phyloP scores from a whole-genome alignment of 306 rosid genomes.

The Dalbergia cochinchinensis region DNA sequence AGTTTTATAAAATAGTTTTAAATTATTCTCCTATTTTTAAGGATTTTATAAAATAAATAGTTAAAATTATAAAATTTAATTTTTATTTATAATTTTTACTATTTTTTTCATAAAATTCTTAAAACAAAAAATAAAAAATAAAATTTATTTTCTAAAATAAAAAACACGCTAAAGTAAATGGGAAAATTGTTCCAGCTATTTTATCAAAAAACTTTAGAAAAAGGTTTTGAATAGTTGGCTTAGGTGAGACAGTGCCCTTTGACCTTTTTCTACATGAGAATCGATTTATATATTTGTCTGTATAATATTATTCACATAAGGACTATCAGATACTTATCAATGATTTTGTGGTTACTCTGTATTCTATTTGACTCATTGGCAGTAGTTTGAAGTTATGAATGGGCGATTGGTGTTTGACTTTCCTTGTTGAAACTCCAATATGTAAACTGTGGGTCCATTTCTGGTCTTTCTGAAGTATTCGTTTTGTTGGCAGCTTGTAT shows the following conservation, averaged over 20 bases:
- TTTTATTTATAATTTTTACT: no score
- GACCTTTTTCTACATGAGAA: slow-evolving; percentile 22
- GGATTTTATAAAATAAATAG: no score
- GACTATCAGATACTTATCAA: not conserved
- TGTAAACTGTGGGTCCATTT: not conserved
- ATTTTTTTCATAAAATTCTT: no score
- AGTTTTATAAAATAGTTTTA: no score
- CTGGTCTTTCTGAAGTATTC: slow-evolving; percentile 24
- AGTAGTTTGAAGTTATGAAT: slow-evolving; percentile 14
- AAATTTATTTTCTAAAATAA: no score
- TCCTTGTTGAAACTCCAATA: slow-evolving; percentile 8
- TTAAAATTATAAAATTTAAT: no score
- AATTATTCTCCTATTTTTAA: no score
- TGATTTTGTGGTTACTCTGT: not conserved
- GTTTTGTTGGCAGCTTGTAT: slow-evolving; percentile 7
- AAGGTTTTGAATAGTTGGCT: slow-evolving; percentile 20
- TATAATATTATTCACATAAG: not conserved
- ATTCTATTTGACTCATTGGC: not conserved
- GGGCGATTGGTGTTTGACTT: slow-evolving; percentile 7
- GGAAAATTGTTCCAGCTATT: not conserved
- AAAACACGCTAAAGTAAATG: not conserved
- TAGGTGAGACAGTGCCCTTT: not conserved
- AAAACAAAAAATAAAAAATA: no score
- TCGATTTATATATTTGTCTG: not conserved
- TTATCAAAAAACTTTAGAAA: slow-evolving; percentile 2